phyloP scores from a whole-genome alignment of 1,284 basidiomycete genomes.

The Ganoderma leucocontextum region DNA sequence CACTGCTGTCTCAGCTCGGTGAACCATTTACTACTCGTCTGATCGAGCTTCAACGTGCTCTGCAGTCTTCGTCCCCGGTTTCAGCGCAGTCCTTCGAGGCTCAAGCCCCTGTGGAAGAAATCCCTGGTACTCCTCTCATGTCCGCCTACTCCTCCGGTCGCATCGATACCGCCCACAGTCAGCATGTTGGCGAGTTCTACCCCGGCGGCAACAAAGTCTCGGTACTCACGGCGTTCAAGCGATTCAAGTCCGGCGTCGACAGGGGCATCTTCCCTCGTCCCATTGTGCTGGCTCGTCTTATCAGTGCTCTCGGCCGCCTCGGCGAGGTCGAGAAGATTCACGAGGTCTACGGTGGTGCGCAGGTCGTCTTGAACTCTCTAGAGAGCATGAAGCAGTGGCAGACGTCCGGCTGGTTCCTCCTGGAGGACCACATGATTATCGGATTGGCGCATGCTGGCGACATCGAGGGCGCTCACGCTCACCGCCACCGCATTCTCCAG shows the following conservation, averaged over 20 bases:
- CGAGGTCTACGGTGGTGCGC: constrained; percentile 76
- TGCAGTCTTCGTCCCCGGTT: constrained; percentile 19
- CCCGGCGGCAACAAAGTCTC: constrained; percentile 35
- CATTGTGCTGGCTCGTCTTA: constrained; percentile 65
- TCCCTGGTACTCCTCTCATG: constrained; percentile 24
- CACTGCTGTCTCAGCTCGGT: constrained; percentile 30
- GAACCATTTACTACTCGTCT: constrained; percentile 29
- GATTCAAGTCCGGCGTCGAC: constrained; percentile 48
- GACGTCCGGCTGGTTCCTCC: constrained; percentile 72
- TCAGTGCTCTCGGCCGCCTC: constrained; percentile 72
- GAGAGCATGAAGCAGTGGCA: constrained; percentile 58
- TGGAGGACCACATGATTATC: constrained; percentile 92
- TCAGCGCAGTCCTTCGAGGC: constrained; percentile 27
- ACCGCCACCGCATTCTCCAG: constrained; percentile 82
- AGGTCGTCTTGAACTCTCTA: constrained; percentile 61
- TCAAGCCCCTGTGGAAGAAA: constrained; percentile 22
- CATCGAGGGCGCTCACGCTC: constrained; percentile 81
- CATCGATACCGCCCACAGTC: constrained; percentile 46
- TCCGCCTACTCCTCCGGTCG: constrained; percentile 21
- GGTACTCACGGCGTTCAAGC: constrained; percentile 45
- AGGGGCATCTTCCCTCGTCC: constrained; percentile 60
- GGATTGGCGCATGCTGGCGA: constrained; percentile 85
- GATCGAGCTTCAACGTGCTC: constrained; percentile 24
- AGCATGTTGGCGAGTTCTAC: constrained; percentile 53
- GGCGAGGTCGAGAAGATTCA: constrained; percentile 69